A percentile compares a stretch with the other conserved stretches of the same genome.
Evolutionary conservation across 2,329 filamentous ascomycete genomes (phyloP).

Genomic region (Fonsecaea pedrosoi): DNA sequence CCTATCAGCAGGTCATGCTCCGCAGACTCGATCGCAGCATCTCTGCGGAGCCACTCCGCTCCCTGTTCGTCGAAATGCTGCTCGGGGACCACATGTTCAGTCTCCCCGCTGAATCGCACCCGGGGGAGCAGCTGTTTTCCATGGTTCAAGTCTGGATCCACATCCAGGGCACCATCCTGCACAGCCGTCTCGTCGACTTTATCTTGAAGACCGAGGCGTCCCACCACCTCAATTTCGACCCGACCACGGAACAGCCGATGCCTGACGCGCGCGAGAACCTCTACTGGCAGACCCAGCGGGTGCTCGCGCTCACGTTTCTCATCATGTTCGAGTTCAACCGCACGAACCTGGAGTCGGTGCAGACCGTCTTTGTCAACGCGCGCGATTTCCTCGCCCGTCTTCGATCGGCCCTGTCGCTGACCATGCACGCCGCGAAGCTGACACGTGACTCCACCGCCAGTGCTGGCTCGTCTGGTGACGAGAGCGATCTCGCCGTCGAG

Average conservation of each 20-base stretch:
- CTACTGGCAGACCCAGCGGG: conserved; percentile 11
- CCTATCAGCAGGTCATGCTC: not conserved
- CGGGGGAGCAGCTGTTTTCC: conserved; percentile 1
- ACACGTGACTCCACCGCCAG: not conserved
- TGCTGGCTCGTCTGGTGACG: not conserved
- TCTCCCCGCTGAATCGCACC: not conserved
- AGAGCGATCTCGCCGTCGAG: not conserved
- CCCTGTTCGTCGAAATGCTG: not conserved
- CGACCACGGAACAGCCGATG: not conserved
- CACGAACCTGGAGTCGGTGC: conserved; percentile 7
- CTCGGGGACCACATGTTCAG: not conserved
- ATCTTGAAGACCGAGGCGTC: not conserved
- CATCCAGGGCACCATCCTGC: conserved; percentile 2
- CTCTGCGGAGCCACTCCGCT: conserved; percentile 4
- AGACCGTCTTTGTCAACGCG: conserved; percentile 7
- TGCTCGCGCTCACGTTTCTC: not conserved
- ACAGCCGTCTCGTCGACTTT: conserved; percentile 10
- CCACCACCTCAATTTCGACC: conserved; percentile 1
- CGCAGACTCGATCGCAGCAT: not conserved
- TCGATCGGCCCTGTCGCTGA: conserved; percentile 1
- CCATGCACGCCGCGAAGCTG: conserved; percentile 1
- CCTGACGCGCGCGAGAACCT: not conserved
- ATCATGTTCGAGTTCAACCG: conserved; percentile 12
- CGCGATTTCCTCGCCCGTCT: not conserved
- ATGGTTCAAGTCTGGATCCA: conserved; percentile 12